Conservation (phyloP, 352 stramenopile genomes). For the Blastocystis sp. region DNA sequence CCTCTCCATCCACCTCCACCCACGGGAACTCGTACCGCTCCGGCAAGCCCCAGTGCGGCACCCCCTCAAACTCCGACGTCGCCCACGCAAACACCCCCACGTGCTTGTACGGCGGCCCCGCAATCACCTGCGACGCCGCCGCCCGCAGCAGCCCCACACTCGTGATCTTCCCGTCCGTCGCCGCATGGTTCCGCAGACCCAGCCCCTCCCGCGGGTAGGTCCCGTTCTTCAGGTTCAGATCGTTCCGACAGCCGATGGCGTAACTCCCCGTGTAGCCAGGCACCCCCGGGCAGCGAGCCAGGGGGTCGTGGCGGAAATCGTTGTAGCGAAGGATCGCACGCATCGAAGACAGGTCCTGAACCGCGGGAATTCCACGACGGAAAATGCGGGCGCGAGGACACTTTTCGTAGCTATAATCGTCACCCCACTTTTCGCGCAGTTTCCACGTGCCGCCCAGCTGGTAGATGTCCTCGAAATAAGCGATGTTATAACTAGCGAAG, state of each 20-base stretch:
- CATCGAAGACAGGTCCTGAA: conserved; percentile 62
- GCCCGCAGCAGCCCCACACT: neutral
- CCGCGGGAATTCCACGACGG: conserved; percentile 62
- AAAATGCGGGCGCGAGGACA: conserved; percentile 64
- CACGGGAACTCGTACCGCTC: conserved; percentile 42
- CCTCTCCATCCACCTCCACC: conserved; percentile 8
- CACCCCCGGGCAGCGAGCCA: conserved; percentile 60
- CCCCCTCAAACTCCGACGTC: conserved; percentile 28
- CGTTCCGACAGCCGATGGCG: conserved; percentile 27
- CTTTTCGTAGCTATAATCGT: conserved; percentile 63
- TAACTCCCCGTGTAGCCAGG: conserved; percentile 42
- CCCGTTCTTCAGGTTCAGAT: conserved; percentile 49
- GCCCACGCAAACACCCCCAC: conserved; percentile 67
- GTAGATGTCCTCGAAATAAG: conserved; percentile 47
- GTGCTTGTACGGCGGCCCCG: conserved; percentile 64
- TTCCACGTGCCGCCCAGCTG: neutral
- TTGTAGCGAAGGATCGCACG: conserved; percentile 67
- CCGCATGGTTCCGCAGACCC: conserved; percentile 66
- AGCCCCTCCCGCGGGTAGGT: conserved; percentile 62
- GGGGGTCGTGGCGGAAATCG: conserved; percentile 64
- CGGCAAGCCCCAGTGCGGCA: conserved; percentile 26
- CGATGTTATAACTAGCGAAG: conserved; percentile 68
- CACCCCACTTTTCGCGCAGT: conserved; percentile 57
- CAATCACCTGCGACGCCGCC: conserved; percentile 20
- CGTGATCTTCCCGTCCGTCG: conserved; percentile 62